phyloP scores from a whole-genome alignment of 345 rosid genomes.

The Citrus mangshanensis region DNA sequence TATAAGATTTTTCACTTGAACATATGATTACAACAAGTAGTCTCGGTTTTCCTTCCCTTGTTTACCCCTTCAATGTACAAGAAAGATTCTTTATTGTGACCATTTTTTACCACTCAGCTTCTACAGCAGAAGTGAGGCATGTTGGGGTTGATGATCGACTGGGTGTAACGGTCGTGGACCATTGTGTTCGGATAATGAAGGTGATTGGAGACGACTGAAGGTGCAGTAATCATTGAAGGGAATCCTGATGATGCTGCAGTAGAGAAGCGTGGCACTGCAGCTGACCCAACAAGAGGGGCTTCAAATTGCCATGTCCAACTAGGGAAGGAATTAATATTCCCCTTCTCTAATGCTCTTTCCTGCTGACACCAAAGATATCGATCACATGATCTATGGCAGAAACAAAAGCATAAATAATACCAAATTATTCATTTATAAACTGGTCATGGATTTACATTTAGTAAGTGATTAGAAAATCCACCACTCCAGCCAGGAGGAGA shows the following conservation, averaged over 20 bases:
- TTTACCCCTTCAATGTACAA: background rate
- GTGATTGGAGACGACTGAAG: conserved; percentile 3
- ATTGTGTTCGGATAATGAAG: conserved; percentile 17
- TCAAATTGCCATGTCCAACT: conserved; percentile 36
- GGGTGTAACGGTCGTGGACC: conserved; percentile 15
- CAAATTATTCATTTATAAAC: background rate
- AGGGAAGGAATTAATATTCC: conserved; percentile 35
- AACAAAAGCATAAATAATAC: background rate
- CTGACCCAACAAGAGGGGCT: conserved; percentile 30
- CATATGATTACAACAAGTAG: background rate
- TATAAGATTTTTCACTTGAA: background rate
- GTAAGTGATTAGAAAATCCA: conserved; percentile 15
- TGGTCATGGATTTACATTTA: background rate
- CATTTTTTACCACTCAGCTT: conserved; percentile 14
- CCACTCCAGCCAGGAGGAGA: conserved; percentile 27
- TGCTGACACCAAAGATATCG: conserved; percentile 16
- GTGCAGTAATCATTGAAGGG: conserved; percentile 36
- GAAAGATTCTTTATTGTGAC: background rate
- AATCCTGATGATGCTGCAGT: conserved; percentile 94
- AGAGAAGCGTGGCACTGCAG: conserved; percentile 42
- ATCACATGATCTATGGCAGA: background rate
- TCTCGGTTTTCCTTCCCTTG: background rate
- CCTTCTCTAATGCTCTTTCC: conserved; percentile 65
- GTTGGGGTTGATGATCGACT: conserved; percentile 23
- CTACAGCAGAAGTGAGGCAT: conserved; percentile 30